phyloP scores from a whole-genome alignment of 2,329 filamentous ascomycete species.

The Graphilbum ipis-grandicollis region DNA sequence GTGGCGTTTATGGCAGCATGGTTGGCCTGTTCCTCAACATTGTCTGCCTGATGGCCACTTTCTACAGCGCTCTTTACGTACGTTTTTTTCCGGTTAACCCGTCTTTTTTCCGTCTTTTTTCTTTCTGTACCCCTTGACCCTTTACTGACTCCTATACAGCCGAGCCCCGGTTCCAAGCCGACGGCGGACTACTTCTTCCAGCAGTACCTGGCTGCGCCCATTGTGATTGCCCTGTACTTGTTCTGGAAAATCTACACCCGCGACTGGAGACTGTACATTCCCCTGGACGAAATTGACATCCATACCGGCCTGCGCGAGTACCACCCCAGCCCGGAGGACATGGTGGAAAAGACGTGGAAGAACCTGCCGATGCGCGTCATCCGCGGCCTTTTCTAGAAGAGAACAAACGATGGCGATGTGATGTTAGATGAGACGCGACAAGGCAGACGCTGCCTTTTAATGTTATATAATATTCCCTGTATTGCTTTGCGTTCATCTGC shows the following conservation, averaged over 20 bases:
- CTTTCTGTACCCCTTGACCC: neutral
- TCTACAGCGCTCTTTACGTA: conserved; percentile 48
- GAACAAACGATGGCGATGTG: too few relatives aligned
- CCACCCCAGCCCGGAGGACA: conserved; percentile 26
- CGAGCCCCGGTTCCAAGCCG: conserved; percentile 15
- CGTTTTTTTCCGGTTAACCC: conserved; percentile 11
- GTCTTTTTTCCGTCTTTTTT: neutral
- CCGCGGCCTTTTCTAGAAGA: conserved; percentile 17
- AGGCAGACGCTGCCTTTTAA: too few relatives aligned
- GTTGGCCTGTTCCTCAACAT: conserved; percentile 49
- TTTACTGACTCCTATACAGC: conserved; percentile 11
- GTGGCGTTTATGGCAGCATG: conserved; percentile 51
- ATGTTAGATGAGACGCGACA: too few relatives aligned
- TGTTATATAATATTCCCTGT: too few relatives aligned
- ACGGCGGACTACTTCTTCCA: conserved; percentile 38
- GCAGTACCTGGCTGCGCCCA: conserved; percentile 35
- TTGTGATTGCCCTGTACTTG: conserved; percentile 41
- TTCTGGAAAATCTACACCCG: conserved; percentile 43
- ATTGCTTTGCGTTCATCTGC: too few relatives aligned
- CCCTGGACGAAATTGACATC: conserved; percentile 42
- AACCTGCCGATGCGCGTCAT: conserved; percentile 18
- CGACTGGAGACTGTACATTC: conserved; percentile 39
- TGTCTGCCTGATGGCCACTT: conserved; percentile 53
- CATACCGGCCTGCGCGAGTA: conserved; percentile 38
- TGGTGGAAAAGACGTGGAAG: conserved; percentile 16